These are phyloP conservation scores for Ascochyta rabiei DNA, from an alignment of 2,329 filamentous ascomycete genomes.

Conservation along the genomic window DNA sequence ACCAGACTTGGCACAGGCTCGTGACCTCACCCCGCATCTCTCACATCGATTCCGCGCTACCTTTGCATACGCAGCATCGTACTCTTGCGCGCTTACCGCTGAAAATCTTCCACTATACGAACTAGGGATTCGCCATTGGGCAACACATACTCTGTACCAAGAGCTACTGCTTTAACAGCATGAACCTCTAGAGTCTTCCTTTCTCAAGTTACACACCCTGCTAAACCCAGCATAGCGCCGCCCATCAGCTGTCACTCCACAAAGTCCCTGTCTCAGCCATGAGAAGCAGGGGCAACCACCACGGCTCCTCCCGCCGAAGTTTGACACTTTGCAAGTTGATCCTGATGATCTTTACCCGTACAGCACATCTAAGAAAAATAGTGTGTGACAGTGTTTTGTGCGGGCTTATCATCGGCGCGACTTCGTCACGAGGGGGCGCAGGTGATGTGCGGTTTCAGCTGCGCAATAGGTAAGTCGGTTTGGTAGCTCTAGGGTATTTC, in stretches of 20 bases:
- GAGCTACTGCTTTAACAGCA: background rate
- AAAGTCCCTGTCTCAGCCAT: conserved; percentile 8
- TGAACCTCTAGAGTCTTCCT: background rate
- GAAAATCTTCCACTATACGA: background rate
- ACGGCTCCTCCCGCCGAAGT: conserved; percentile 8
- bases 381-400: background rate
- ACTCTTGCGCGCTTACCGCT: conserved; percentile 5
- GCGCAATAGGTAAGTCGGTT: background rate
- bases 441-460: conserved; percentile 14
- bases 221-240: background rate
- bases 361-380: background rate
- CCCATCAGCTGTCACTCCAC: conserved; percentile 4
- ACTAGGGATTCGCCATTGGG: background rate
- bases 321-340: background rate
- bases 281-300: conserved; percentile 1
- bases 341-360: conserved; percentile 9
- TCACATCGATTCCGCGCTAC: conserved; percentile 5
- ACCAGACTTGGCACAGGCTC: conserved; percentile 20
- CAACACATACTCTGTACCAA: background rate
- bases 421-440: conserved; percentile 9
- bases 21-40: conserved; percentile 39
- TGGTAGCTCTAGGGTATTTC: background rate
- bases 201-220: background rate
- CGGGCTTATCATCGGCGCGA: conserved; percentile 1
- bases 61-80: conserved; percentile 7